These are phyloP conservation scores for Penicillium sp. DNA, from an alignment of 2,329 filamentous ascomycete species.

Conservation along the genomic window DNA sequence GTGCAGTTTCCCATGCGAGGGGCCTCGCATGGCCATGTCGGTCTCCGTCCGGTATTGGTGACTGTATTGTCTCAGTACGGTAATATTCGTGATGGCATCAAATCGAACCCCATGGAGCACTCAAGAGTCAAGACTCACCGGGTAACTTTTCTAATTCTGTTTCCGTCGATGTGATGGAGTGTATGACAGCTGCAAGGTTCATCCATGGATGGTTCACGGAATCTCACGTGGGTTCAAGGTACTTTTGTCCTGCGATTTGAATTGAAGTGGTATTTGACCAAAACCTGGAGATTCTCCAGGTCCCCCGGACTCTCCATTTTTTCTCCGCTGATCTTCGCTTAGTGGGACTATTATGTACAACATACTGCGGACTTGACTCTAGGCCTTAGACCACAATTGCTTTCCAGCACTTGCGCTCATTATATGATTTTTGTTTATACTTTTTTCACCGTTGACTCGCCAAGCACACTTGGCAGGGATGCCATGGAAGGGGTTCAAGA, in stretches of 20 bases:
- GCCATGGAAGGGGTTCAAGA: not conserved
- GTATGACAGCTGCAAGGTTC: not conserved
- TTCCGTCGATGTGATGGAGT: not conserved
- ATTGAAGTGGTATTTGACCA: not conserved
- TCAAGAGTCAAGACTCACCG: not conserved
- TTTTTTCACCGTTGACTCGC: not conserved
- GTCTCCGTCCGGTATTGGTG: not conserved
- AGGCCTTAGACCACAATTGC: not conserved
- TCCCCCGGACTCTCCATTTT: slow-evolving; percentile 7
- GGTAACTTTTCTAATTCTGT: not conserved
- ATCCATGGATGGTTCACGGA: too few relatives aligned
- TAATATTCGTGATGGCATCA: not conserved
- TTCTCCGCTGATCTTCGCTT: not conserved
- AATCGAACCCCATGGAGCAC: not conserved
- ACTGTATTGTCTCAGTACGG: not conserved
- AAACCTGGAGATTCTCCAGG: slow-evolving; percentile 9
- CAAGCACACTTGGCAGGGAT: not conserved
- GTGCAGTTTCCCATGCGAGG: not conserved
- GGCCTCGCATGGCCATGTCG: not conserved
- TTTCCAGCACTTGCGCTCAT: not conserved
- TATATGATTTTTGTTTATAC: not conserved
- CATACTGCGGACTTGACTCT: not conserved
- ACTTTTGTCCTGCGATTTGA: not conserved
- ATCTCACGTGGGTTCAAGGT: slow-evolving; percentile 1
- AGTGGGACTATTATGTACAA: not conserved